These are phyloP conservation scores for Arthrobotrys megalospora DNA, from an alignment of 2,329 filamentous ascomycete genomes.

Conservation along the genomic window DNA sequence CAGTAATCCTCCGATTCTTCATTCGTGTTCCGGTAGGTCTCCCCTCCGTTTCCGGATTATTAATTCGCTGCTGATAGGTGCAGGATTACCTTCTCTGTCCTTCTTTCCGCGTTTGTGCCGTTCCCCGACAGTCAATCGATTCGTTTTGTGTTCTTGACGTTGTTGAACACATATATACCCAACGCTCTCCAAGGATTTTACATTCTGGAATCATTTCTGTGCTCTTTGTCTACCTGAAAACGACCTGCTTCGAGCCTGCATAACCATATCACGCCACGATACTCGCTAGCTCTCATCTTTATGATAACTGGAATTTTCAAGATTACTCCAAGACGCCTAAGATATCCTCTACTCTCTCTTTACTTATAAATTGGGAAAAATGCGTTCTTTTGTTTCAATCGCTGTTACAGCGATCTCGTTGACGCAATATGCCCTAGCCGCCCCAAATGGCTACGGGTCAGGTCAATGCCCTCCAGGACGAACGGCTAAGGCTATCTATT, in stretches of 20 bases:
- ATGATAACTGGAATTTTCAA: slow-evolving; percentile 1
- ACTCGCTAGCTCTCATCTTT: slow-evolving; percentile 13
- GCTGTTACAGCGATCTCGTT: slow-evolving; percentile 37
- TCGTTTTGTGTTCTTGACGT: slow-evolving; percentile 6
- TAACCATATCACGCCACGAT: slow-evolving; percentile 10
- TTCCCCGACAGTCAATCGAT: slow-evolving; percentile 16
- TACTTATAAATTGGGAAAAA: slow-evolving; percentile 30
- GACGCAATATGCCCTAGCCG: slow-evolving; percentile 33
- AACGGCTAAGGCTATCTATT: slow-evolving; percentile 71
- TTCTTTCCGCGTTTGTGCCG: neutral
- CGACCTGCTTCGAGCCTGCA: neutral
- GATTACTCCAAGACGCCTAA: slow-evolving; percentile 1
- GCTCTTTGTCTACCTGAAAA: neutral
- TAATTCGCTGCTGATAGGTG: slow-evolving; percentile 37
- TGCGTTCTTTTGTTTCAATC: slow-evolving; percentile 37
- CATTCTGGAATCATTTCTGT: neutral
- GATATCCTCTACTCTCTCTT: slow-evolving; percentile 2
- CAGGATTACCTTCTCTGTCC: slow-evolving; percentile 15
- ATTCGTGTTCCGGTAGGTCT: slow-evolving; percentile 38
- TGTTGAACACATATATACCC: slow-evolving; percentile 30
- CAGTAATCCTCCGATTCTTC: slow-evolving; percentile 14
- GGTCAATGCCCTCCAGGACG: slow-evolving; percentile 22
- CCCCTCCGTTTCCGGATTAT: neutral
- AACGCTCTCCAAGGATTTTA: slow-evolving; percentile 15
- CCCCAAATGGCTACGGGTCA: slow-evolving; percentile 26